These are phyloP conservation scores for Aschersonia sp. DNA, from an alignment of 2,329 filamentous ascomycete species.

Conservation along the genomic window DNA sequence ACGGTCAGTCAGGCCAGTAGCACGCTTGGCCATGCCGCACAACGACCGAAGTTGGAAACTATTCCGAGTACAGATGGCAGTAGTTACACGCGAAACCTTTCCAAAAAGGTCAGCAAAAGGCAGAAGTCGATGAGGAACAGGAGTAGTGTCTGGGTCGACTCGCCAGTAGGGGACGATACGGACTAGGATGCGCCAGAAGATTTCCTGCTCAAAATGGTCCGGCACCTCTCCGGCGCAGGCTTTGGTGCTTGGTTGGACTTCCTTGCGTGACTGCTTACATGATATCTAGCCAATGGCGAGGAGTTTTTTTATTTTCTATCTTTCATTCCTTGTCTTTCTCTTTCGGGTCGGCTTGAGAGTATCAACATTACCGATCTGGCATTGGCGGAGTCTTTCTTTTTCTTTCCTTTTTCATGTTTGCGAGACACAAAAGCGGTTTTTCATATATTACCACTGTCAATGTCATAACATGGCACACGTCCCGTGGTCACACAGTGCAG, in stretches of 20 bases:
- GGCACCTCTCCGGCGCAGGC: too few relatives aligned
- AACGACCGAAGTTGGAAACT: conserved; percentile 30
- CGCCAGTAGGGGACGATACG: conserved; percentile 22
- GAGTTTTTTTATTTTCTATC: conserved; percentile 3
- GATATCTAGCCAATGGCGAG: neutral
- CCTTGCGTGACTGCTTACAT: too few relatives aligned
- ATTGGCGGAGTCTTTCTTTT: neutral
- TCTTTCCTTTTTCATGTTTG: neutral
- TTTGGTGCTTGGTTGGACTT: too few relatives aligned
- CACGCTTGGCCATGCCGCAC: conserved; percentile 17
- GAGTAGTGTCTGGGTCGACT: conserved; percentile 12
- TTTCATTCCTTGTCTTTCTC: conserved; percentile 1
- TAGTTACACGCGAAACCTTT: conserved; percentile 13
- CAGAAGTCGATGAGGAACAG: conserved; percentile 15
- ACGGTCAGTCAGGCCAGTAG: conserved; percentile 13
- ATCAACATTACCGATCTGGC: neutral
- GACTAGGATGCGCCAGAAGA: conserved; percentile 10
- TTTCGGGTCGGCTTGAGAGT: neutral
- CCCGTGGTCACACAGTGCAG: too few relatives aligned
- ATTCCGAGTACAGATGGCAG: conserved; percentile 26
- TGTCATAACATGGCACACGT: too few relatives aligned
- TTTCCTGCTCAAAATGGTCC: too few relatives aligned
- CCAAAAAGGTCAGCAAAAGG: conserved; percentile 15
- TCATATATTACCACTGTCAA: too few relatives aligned
- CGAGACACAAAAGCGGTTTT: too few relatives aligned